Evolutionary conservation across 2,329 filamentous ascomycete species (phyloP), one percentile per base, ranked within the genome.

Genomic region (Aspergillus sp.): DNA sequence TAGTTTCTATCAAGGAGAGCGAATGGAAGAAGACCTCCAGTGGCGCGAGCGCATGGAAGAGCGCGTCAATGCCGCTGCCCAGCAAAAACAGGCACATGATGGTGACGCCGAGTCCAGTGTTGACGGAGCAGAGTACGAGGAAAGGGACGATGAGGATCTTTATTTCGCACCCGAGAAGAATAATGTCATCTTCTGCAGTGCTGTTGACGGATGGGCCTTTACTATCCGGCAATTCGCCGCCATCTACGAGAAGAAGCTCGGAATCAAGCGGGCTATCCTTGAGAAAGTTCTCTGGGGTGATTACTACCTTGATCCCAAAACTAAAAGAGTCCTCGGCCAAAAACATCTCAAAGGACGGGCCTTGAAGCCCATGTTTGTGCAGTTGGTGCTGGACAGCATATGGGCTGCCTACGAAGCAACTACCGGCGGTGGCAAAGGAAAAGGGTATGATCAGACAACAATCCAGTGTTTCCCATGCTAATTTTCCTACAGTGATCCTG

Each of bases 91-190:
- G 64, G 68, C 66, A 31, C 65, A 74, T 53, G 76, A 74, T 63
- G 77, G 85, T 56, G 80, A 82, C 59, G 82, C 84, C 5, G 77
- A 81, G 47, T 81, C 79, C 2, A 82, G 79, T 47, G 77, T 75
- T 43, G 82, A 83, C 0, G 79, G 81, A 34, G 81, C 81, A 9
- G 85, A 87, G 51, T 99, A 92, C 69, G 89, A 97, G 75, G 95
- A 98, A 75, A 88, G 89, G 69, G 93, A 97, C 71, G 95, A 99
- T 72, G 93, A 98, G 75, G 93, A 97, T 75, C 89, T 99, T 28
- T 99, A 99, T 77, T 99, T 99, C 78, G 92, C 95, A 0, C 95
- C 95, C 0, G 95, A 99, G 74, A 96, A 94, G 78, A 97, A 97
- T 77, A 99, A 99, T 73, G 95, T 99, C 76, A 98, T 99, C 66